Evolutionary conservation across 345 rosid genomes (phyloP).

Genomic region (Dimocarpus longan): DNA sequence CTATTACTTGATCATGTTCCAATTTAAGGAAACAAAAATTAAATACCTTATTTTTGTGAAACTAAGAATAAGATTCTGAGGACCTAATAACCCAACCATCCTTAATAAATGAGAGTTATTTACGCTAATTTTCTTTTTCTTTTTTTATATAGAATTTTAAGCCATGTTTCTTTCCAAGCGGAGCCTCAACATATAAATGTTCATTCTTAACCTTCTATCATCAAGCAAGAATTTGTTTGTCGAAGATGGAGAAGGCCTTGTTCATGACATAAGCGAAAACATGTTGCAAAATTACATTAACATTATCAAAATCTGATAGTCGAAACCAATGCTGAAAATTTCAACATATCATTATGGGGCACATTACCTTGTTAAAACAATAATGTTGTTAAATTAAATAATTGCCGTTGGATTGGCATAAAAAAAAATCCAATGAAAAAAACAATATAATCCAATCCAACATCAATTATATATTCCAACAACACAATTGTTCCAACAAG

Average conservation of each 20-base stretch:
- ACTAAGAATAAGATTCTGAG: neutral
- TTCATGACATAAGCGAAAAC: neutral
- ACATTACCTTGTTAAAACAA: too few relatives aligned
- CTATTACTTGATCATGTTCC: slow-evolving; percentile 6
- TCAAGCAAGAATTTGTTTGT: neutral
- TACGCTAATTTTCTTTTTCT: neutral
- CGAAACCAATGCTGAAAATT: neutral
- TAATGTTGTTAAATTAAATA: too few relatives aligned
- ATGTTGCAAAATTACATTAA: neutral
- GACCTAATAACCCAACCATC: neutral
- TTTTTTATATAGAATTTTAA: too few relatives aligned
- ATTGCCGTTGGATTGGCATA: too few relatives aligned
- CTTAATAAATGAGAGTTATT: neutral
- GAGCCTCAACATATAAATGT: neutral
- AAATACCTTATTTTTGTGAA: neutral
- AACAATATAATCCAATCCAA: too few relatives aligned
- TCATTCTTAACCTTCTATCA: neutral
- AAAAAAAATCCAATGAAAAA: too few relatives aligned
- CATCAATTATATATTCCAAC: too few relatives aligned
- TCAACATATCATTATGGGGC: too few relatives aligned
- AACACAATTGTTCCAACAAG: too few relatives aligned
- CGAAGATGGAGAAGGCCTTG: neutral
- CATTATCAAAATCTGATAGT: neutral
- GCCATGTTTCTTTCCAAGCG: neutral
- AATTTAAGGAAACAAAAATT: slow-evolving; percentile 1